Evolutionary conservation across 768 basidiomycete species (phyloP).

Genomic region (Kwoniella mangroviensis): DNA sequence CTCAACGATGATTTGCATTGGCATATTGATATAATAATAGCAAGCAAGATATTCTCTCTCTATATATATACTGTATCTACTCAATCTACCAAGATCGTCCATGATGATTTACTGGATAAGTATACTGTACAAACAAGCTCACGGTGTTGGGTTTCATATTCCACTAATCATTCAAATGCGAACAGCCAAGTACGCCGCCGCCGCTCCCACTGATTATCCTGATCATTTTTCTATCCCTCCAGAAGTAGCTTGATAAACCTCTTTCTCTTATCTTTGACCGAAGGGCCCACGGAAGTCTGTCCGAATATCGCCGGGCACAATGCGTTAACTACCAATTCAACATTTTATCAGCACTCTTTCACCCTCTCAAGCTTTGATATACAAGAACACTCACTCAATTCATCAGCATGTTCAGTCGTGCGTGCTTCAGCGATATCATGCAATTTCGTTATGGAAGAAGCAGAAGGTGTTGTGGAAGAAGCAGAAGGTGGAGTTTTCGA

Average conservation of each 20-base stretch:
- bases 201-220: not conserved
- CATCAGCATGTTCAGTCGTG: not conserved
- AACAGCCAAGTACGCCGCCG: too few species aligned
- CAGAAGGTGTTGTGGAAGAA: not conserved
- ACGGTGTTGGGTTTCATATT: too few species aligned
- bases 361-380: not conserved
- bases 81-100: too few species aligned
- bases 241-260: conserved; percentile 40
- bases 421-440: not conserved
- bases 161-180: too few species aligned
- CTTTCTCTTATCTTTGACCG: conserved; percentile 23
- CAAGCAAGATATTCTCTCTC: too few species aligned
- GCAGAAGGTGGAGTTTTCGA: conserved; percentile 6
- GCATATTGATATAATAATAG: too few species aligned
- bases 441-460: not conserved
- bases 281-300: conserved; percentile 1
- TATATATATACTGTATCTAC: too few species aligned
- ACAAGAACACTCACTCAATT: conserved; percentile 6
- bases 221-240: conserved; percentile 27
- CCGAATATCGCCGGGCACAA: conserved; percentile 29
- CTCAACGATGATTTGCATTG: too few species aligned
- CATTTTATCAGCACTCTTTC: not conserved
- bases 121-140: too few species aligned
- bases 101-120: too few species aligned
- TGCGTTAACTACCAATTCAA: conserved; percentile 14